phyloP scores from a whole-genome alignment of 768 basidiomycete genomes.

The Suillus variegatus region DNA sequence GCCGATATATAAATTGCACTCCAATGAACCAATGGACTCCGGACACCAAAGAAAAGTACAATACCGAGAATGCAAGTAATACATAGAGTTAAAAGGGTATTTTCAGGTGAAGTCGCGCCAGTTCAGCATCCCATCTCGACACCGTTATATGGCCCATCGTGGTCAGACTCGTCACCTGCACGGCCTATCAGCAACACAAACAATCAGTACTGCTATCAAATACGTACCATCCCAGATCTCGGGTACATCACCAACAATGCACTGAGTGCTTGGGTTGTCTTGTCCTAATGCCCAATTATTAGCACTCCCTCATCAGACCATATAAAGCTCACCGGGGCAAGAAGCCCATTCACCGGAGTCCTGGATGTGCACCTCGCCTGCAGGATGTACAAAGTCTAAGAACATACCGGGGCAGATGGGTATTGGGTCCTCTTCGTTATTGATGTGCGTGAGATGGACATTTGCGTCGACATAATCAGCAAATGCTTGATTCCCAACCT shows the following conservation, averaged over 20 bases:
- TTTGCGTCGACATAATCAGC: conserved; percentile 56
- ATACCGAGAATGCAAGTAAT: neutral
- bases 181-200: neutral
- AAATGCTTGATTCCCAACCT: conserved; percentile 62
- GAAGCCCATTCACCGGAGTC: conserved; percentile 49
- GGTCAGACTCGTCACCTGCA: conserved; percentile 39
- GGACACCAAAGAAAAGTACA: neutral
- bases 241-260: conserved; percentile 24
- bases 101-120: neutral
- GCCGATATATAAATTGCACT: neutral
- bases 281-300: conserved; percentile 40
- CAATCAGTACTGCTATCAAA: neutral
- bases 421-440: conserved; percentile 46
- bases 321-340: conserved; percentile 46
- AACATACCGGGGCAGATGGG: conserved; percentile 37
- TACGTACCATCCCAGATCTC: conserved; percentile 41
- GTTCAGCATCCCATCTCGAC: conserved; percentile 22
- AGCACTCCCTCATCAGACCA: neutral
- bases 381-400: conserved; percentile 42
- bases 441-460: conserved; percentile 51
- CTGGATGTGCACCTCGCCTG: conserved; percentile 46
- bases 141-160: conserved; percentile 42
- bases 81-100: neutral
- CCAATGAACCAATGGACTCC: neutral
- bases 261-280: conserved; percentile 52